phyloP scores from a whole-genome alignment of 2,329 filamentous ascomycete species.

The Fusarium pininemorale region DNA sequence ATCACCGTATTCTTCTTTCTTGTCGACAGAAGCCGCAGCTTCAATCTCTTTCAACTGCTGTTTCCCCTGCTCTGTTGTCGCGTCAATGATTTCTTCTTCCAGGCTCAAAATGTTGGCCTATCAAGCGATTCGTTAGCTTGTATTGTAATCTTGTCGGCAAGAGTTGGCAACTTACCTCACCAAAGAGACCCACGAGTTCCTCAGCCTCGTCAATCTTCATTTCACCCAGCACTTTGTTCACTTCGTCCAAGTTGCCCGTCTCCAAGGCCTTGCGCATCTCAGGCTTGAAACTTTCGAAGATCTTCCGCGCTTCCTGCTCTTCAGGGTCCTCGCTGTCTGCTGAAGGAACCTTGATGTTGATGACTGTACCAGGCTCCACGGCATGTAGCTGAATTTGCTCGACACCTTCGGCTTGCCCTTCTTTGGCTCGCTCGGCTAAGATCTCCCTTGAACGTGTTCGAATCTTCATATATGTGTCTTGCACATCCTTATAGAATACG shows the following conservation, averaged over 20 bases:
- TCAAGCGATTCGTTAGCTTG: slow-evolving; percentile 32
- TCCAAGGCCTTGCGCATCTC: slow-evolving; percentile 85
- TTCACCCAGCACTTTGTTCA: slow-evolving; percentile 72
- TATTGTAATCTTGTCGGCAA: neutral
- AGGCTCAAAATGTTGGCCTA: slow-evolving; percentile 87
- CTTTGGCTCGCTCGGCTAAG: slow-evolving; percentile 60
- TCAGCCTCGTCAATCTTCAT: slow-evolving; percentile 92
- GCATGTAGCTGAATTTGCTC: slow-evolving; percentile 98
- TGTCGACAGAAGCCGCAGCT: slow-evolving; percentile 51
- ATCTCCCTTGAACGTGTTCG: slow-evolving; percentile 80
- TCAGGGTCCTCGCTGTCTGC: slow-evolving; percentile 72
- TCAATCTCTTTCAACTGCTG: slow-evolving; percentile 81
- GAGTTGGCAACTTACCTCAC: slow-evolving; percentile 63
- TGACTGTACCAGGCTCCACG: slow-evolving; percentile 90
- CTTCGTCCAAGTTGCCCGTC: slow-evolving; percentile 81
- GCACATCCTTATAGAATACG: slow-evolving; percentile 92
- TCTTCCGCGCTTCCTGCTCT: slow-evolving; percentile 70
- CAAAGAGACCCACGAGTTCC: slow-evolving; percentile 80
- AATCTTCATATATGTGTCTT: slow-evolving; percentile 86
- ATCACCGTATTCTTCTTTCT: slow-evolving; percentile 45
- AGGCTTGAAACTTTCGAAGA: slow-evolving; percentile 86
- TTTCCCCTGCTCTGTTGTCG: slow-evolving; percentile 87
- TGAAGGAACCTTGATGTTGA: slow-evolving; percentile 85
- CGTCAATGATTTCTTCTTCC: slow-evolving; percentile 93
- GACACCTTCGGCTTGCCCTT: slow-evolving; percentile 71